Evolutionary conservation across 306 rosid genomes (phyloP).

Genomic region (Geum urbanum): DNA sequence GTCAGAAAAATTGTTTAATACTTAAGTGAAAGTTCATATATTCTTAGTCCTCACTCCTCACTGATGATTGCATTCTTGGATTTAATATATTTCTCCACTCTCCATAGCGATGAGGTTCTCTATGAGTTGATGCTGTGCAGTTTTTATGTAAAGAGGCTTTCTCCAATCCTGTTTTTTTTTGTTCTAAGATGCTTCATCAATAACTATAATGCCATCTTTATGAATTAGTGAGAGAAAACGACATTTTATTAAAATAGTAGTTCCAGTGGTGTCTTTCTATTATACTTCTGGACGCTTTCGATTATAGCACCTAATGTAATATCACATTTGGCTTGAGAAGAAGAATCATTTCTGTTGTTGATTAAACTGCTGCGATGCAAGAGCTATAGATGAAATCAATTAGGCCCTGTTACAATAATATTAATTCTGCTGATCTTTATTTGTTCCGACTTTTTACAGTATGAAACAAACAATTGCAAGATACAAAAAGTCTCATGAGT

Average conservation of each 20-base stretch:
- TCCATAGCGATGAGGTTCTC: neutral
- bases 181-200: neutral
- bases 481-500: constrained; percentile 63
- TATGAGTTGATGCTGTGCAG: neutral
- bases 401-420: neutral
- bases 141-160: neutral
- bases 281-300: neutral
- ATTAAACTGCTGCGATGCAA: neutral
- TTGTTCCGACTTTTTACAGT: constrained; percentile 38
- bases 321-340: neutral
- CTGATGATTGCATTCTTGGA: neutral
- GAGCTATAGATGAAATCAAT: neutral
- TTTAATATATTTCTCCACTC: neutral
- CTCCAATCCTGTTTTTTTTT: neutral
- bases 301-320: neutral
- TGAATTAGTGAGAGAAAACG: neutral
- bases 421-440: constrained; percentile 1
- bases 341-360: neutral
- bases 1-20: neutral
- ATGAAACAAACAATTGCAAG: constrained; percentile 78
- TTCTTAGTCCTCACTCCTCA: neutral
- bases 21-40: neutral
- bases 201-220: neutral
- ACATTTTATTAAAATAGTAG: neutral
- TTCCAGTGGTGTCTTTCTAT: neutral